Evolutionary conservation across 1,139 yeast genomes (phyloP).

Genomic region (Candida sanyaensis): DNA sequence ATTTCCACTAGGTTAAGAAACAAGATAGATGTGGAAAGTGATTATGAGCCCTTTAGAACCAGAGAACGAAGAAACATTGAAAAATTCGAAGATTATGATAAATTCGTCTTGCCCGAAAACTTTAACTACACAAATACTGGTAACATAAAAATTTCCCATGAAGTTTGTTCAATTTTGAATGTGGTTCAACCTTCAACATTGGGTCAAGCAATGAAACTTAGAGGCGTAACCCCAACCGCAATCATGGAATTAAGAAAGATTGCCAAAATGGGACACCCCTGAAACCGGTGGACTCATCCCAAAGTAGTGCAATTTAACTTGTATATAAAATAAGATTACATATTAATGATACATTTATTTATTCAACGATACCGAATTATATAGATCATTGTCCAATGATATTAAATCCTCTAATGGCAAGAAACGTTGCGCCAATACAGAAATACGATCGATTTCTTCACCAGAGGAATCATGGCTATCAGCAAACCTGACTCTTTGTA

Average conservation of each 20-base stretch:
- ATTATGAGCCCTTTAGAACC: slow-evolving; percentile 76
- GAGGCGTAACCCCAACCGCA: slow-evolving; percentile 91
- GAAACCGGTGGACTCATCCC: background rate
- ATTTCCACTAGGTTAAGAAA: slow-evolving; percentile 57
- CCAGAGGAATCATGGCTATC: slow-evolving; percentile 16
- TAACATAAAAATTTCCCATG: slow-evolving; percentile 60
- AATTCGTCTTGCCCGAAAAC: slow-evolving; percentile 61
- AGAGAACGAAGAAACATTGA: slow-evolving; percentile 70
- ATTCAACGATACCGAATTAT: slow-evolving; percentile 7
- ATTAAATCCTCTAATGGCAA: slow-evolving; percentile 41
- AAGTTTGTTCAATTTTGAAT: slow-evolving; percentile 71
- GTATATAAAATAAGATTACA: background rate
- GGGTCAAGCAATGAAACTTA: slow-evolving; percentile 93
- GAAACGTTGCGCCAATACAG: slow-evolving; percentile 35
- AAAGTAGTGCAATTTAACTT: background rate
- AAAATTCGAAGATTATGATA: slow-evolving; percentile 85
- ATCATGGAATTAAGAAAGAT: slow-evolving; percentile 63
- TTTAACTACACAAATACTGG: slow-evolving; percentile 59
- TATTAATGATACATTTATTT: background rate
- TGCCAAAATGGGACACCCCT: slow-evolving; percentile 21
- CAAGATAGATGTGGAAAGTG: slow-evolving; percentile 75
- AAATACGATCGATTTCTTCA: slow-evolving; percentile 23
- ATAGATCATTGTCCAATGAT: slow-evolving; percentile 34
- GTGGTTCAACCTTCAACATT: slow-evolving; percentile 82
- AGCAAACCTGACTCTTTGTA: slow-evolving; percentile 34